These are phyloP conservation scores for Chaetoscypha palmicola DNA, from an alignment of 2,329 filamentous ascomycete genomes.

Conservation along the genomic window DNA sequence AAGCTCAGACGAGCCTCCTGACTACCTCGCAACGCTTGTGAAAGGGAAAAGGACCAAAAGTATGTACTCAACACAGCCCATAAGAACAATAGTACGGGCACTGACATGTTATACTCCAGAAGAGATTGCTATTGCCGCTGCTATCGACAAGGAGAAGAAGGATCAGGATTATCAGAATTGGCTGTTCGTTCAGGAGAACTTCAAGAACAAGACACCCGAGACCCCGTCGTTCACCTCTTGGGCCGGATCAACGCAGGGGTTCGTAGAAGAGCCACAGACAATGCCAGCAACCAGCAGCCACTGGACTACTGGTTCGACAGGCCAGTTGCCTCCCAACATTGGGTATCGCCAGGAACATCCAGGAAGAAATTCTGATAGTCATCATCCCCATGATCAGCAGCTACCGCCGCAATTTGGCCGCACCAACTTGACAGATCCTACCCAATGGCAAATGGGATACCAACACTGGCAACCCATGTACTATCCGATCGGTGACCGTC, in stretches of 20 bases:
- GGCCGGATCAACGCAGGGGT: neutral
- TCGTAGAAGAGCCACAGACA: neutral
- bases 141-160: neutral
- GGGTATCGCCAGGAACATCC: too few species aligned
- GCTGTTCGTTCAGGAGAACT: neutral
- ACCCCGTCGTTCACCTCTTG: neutral
- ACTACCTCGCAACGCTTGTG: neutral
- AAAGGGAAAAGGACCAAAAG: neutral
- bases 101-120: neutral
- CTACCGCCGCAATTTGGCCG: too few species aligned
- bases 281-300: neutral
- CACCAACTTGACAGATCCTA: too few species aligned
- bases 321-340: too few species aligned
- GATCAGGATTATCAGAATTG: neutral
- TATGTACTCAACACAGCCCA: neutral
- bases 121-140: neutral
- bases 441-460: too few species aligned
- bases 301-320: neutral
- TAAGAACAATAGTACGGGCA: neutral
- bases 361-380: too few species aligned
- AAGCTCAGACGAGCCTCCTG: neutral
- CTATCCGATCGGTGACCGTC: too few species aligned
- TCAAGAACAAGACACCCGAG: neutral
- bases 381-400: too few species aligned
- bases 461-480: too few species aligned